phyloP scores from a whole-genome alignment of 306 rosid species.

The Neltuma alba region DNA sequence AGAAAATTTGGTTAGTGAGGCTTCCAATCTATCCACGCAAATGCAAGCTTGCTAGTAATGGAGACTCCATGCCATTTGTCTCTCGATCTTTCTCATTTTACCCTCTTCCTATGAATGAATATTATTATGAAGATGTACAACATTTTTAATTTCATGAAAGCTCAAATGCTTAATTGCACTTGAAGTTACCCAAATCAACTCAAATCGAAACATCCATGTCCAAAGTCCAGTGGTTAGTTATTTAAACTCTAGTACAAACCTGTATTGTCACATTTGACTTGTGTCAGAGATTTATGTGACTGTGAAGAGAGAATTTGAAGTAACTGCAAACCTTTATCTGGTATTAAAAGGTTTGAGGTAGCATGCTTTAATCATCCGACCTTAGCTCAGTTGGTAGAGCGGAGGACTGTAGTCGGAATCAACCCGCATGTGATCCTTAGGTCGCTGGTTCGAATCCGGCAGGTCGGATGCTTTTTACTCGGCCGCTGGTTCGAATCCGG shows the following conservation, averaged over 20 bases:
- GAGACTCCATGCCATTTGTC: not conserved
- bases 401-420: slow-evolving; percentile 11
- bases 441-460: slow-evolving; percentile 11
- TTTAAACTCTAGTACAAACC: not conserved
- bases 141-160: too few species aligned
- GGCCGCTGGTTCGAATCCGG: slow-evolving; percentile 13
- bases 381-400: slow-evolving; percentile 23
- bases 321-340: too few species aligned
- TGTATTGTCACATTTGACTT: not conserved
- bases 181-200: not conserved
- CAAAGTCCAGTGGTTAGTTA: not conserved
- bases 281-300: too few species aligned
- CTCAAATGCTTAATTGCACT: too few species aligned
- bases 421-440: not conserved
- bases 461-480: not conserved
- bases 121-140: too few species aligned
- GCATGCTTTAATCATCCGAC: too few species aligned
- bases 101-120: not conserved
- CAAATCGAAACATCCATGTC: not conserved
- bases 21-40: too few species aligned
- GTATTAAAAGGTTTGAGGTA: too few species aligned
- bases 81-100: not conserved
- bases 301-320: too few species aligned
- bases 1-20: too few species aligned
- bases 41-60: too few species aligned